Percentiles rank a stretch among this genome's conserved stretches.
phyloP scores from a whole-genome alignment of 352 stramenopile species.

The Pythium apleroticum region DNA sequence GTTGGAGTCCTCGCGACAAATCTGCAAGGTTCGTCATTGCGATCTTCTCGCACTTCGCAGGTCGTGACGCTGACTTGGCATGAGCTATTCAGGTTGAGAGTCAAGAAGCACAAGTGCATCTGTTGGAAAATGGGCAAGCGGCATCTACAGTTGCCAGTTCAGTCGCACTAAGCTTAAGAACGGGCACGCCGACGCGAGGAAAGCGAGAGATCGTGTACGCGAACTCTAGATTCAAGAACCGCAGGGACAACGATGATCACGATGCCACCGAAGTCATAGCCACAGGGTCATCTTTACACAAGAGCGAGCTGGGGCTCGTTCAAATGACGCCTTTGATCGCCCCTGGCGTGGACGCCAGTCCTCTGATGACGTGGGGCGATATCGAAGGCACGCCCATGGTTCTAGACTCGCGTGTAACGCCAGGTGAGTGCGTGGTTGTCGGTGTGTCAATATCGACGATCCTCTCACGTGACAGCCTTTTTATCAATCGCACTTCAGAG shows the following conservation, averaged over 20 bases:
- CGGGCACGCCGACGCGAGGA: slow-evolving; percentile 30
- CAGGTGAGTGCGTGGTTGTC: slow-evolving; percentile 32
- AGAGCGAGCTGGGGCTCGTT: slow-evolving; percentile 37
- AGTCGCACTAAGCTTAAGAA: background rate
- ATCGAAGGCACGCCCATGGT: slow-evolving; percentile 80
- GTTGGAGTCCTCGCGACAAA: slow-evolving; percentile 47
- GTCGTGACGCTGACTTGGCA: background rate
- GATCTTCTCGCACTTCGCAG: background rate
- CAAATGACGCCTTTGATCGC: slow-evolving; percentile 80
- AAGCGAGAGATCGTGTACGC: slow-evolving; percentile 63
- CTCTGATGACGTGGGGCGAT: slow-evolving; percentile 84
- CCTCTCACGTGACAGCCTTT: background rate
- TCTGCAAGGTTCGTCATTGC: slow-evolving; percentile 47
- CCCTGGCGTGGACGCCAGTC: slow-evolving; percentile 68
- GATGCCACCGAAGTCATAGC: background rate
- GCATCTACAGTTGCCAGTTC: background rate
- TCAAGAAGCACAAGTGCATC: background rate
- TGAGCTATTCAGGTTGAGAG: background rate
- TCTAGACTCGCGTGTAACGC: slow-evolving; percentile 36
- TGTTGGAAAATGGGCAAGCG: slow-evolving; percentile 45
- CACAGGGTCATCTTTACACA: background rate
- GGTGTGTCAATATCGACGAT: background rate
- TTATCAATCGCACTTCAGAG: slow-evolving; percentile 29
- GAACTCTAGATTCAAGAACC: slow-evolving; percentile 63
- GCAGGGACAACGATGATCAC: background rate